These are phyloP conservation scores for Castanospermum australe DNA, from an alignment of 306 rosid genomes.

Conservation along the genomic window DNA sequence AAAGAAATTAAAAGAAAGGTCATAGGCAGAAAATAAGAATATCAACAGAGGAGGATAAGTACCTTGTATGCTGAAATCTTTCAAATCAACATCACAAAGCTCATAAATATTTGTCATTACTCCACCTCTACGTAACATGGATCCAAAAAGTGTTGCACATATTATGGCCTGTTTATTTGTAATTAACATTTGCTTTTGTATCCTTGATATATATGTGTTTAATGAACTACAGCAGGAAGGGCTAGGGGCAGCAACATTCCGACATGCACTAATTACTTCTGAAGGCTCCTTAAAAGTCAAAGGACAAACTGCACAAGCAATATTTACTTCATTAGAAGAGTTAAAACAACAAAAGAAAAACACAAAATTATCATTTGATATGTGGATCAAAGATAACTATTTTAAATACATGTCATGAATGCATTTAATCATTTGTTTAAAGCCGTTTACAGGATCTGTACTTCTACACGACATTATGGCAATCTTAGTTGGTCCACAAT, in stretches of 20 bases:
- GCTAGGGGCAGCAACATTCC: slow-evolving; percentile 82
- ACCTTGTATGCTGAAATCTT: slow-evolving; percentile 99
- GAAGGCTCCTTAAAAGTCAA: slow-evolving; percentile 79
- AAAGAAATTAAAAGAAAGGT: slow-evolving; percentile 21
- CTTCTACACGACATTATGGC: neutral
- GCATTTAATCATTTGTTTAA: neutral
- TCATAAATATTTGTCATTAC: slow-evolving; percentile 76
- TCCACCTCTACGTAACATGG: slow-evolving; percentile 88
- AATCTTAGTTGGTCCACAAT: neutral
- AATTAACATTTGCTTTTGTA: slow-evolving; percentile 92
- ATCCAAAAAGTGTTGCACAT: slow-evolving; percentile 90
- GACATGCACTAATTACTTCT: slow-evolving; percentile 79
- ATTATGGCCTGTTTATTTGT: slow-evolving; percentile 96
- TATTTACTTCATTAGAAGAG: slow-evolving; percentile 15
- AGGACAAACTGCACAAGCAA: slow-evolving; percentile 81
- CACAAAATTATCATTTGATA: slow-evolving; percentile 1
- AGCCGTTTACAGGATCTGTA: neutral
- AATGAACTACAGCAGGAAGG: slow-evolving; percentile 95
- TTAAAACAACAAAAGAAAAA: neutral
- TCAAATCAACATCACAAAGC: slow-evolving; percentile 95
- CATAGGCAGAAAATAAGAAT: slow-evolving; percentile 2
- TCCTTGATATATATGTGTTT: slow-evolving; percentile 70
- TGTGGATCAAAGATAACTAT: neutral
- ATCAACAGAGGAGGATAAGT: slow-evolving; percentile 15
- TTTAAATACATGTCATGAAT: neutral